A percentile compares a stretch with the other conserved stretches of the same genome.
phyloP scores from a whole-genome alignment of 805 yeast species.

The Cyberlindnera galapagoensis region DNA sequence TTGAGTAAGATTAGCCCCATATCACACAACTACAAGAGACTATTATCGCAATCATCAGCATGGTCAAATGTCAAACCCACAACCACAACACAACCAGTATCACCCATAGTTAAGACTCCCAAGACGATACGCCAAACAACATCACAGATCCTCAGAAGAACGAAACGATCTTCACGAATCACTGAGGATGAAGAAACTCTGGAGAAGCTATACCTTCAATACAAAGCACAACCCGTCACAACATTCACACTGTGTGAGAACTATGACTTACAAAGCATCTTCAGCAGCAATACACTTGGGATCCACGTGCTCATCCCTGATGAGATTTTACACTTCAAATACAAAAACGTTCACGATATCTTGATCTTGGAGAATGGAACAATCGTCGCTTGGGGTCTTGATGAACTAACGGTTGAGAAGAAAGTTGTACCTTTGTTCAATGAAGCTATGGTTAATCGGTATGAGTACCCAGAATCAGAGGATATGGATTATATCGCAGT shows the following conservation, averaged over 20 bases:
- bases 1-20: no score
- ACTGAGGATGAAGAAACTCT: slow-evolving; percentile 3
- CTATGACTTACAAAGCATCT: slow-evolving; percentile 48
- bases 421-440: slow-evolving; percentile 47
- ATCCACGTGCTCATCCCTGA: slow-evolving; percentile 46
- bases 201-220: slow-evolving; percentile 4
- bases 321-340: slow-evolving; percentile 56
- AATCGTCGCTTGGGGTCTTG: slow-evolving; percentile 76
- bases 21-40: no score
- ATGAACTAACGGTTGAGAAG: slow-evolving; percentile 43
- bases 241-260: slow-evolving; percentile 68
- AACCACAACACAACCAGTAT: no score
- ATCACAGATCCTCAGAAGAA: slow-evolving; percentile 10
- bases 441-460: slow-evolving; percentile 40
- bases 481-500: slow-evolving; percentile 69
- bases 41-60: no score
- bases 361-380: slow-evolving; percentile 74
- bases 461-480: slow-evolving; percentile 59
- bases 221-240: slow-evolving; percentile 42
- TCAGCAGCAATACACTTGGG: slow-evolving; percentile 27
- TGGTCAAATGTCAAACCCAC: no score
- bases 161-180: slow-evolving; percentile 6
- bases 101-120: slow-evolving; percentile 6
- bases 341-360: slow-evolving; percentile 42
- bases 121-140: slow-evolving; percentile 8